Percentiles rank a stretch among this genome's conserved stretches.
These are phyloP conservation scores for Dunaliella primolecta DNA, from an alignment of 139 green algal genomes.

Conservation along the genomic window DNA sequence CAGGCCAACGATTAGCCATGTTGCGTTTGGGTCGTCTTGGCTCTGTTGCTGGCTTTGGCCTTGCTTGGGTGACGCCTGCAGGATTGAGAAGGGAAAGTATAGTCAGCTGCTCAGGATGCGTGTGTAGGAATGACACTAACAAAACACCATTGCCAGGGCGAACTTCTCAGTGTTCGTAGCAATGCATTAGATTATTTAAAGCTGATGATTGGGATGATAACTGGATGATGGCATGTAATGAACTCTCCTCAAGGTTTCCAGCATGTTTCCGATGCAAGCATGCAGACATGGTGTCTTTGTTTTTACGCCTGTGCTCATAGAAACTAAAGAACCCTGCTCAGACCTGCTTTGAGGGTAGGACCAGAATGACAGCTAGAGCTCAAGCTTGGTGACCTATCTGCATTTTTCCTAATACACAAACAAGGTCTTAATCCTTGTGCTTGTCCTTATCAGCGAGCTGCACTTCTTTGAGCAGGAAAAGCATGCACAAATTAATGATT, in stretches of 20 bases:
- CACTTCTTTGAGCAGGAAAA: too few species aligned
- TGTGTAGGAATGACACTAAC: neutral
- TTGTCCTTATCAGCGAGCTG: too few species aligned
- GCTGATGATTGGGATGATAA: too few species aligned
- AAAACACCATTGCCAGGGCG: neutral
- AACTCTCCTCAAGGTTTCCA: too few species aligned
- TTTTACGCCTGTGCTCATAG: too few species aligned
- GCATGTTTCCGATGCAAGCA: too few species aligned
- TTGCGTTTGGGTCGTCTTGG: neutral
- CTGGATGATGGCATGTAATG: neutral
- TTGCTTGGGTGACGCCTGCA: neutral
- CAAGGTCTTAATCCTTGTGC: too few species aligned
- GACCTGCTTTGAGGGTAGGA: neutral
- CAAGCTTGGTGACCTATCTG: too few species aligned
- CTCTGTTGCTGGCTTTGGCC: neutral
- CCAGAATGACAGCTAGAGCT: neutral
- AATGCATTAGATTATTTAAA: neutral
- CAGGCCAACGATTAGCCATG: constrained; percentile 31
- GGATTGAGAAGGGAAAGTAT: neutral
- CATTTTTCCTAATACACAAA: too few species aligned
- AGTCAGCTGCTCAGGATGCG: neutral
- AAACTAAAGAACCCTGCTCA: too few species aligned
- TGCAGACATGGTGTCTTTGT: too few species aligned
- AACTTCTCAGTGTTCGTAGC: neutral
- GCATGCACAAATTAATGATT: too few species aligned